These are phyloP conservation scores for Fraxinus cuspidata DNA, from an alignment of 257 asterid genomes.

Conservation along the genomic window DNA sequence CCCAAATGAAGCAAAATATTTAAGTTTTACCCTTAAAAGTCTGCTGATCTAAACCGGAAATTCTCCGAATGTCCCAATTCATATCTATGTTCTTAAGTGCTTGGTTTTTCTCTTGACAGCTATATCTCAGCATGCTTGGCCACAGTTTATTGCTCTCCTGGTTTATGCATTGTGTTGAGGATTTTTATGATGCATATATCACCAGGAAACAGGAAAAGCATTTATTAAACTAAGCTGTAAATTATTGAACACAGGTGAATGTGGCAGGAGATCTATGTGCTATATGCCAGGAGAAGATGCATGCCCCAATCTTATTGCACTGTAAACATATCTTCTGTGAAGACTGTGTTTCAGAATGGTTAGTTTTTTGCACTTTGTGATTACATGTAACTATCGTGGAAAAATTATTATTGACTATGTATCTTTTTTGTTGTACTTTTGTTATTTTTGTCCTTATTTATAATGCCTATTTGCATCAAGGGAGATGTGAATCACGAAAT, in stretches of 20 bases:
- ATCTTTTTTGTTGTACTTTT: not conserved
- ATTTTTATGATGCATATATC: not conserved
- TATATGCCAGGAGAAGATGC: constrained; percentile 81
- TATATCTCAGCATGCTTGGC: not conserved
- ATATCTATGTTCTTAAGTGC: not conserved
- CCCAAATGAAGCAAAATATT: not conserved
- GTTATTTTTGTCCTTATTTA: not conserved
- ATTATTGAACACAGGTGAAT: constrained; percentile 41
- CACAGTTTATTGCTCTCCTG: not conserved
- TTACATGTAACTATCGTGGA: not conserved
- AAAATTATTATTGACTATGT: not conserved
- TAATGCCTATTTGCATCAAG: not conserved
- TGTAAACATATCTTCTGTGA: constrained; percentile 80
- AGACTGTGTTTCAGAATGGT: constrained; percentile 80
- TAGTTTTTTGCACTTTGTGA: constrained; percentile 11
- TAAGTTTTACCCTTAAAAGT: not conserved
- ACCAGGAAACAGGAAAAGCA: not conserved
- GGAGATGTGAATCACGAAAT: not conserved
- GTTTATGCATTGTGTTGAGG: not conserved
- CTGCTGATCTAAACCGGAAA: not conserved
- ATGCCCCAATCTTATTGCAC: constrained; percentile 54
- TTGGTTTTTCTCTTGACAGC: not conserved
- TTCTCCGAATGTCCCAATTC: not conserved
- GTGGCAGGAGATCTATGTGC: constrained; percentile 72
- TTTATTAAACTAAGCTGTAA: not conserved